Evolutionary conservation across 768 basidiomycete genomes (phyloP).

Genomic region (Kwoniella europaea): DNA sequence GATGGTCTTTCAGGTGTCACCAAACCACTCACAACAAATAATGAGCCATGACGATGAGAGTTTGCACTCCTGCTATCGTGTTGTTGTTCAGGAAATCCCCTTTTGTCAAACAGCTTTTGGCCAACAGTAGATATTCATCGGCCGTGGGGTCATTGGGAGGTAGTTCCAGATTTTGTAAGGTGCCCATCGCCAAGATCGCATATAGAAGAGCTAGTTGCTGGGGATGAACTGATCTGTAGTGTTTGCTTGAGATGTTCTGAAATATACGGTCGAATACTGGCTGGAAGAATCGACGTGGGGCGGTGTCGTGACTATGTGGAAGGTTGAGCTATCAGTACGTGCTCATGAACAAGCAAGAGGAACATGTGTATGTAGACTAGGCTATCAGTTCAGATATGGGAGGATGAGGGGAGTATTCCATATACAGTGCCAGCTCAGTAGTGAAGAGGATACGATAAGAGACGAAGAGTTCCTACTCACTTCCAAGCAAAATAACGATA

Average conservation of each 20-base stretch:
- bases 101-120: slow-evolving; percentile 29
- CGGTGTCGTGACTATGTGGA: slow-evolving; percentile 27
- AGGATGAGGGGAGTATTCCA: not conserved
- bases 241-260: not conserved
- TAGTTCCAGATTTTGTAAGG: slow-evolving; percentile 33
- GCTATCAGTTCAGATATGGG: not conserved
- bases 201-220: slow-evolving; percentile 33
- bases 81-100: slow-evolving; percentile 35
- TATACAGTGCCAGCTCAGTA: no score
- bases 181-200: slow-evolving; percentile 34
- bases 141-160: slow-evolving; percentile 24
- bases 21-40: slow-evolving; percentile 21
- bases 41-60: slow-evolving; percentile 36
- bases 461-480: slow-evolving; percentile 21
- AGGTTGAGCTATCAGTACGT: not conserved
- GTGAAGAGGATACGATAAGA: no score
- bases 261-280: slow-evolving; percentile 24
- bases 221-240: slow-evolving; percentile 10
- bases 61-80: slow-evolving; percentile 36
- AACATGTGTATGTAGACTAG: not conserved
- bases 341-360: not conserved
- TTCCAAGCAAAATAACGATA: slow-evolving; percentile 39
- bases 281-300: slow-evolving; percentile 20
- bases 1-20: not conserved
- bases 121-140: slow-evolving; percentile 15